A percentile compares a stretch with the other conserved stretches of the same genome.
These are phyloP conservation scores for Wickerhamomyces canadensis DNA, from an alignment of 805 yeast species.

Conservation along the genomic window DNA sequence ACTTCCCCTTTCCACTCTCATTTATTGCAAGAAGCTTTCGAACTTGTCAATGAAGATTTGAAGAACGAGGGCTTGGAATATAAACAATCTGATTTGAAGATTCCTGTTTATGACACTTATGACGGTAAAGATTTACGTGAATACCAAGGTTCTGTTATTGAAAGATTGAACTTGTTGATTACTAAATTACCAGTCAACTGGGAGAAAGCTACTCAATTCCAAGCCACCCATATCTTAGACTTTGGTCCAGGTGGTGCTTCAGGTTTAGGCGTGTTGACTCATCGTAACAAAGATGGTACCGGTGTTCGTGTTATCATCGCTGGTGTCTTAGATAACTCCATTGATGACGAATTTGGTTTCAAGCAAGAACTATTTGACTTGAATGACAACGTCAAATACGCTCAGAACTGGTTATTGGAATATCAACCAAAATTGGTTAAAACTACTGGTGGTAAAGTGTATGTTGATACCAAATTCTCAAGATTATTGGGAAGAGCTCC, in stretches of 20 bases:
- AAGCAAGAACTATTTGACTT: conserved; percentile 90
- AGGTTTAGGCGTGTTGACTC: conserved; percentile 93
- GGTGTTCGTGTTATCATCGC: conserved; percentile 94
- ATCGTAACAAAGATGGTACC: conserved; percentile 97
- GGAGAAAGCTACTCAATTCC: conserved; percentile 82
- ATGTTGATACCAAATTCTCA: conserved; percentile 91
- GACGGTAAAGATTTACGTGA: conserved; percentile 74
- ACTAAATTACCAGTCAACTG: conserved; percentile 89
- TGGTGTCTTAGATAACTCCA: conserved; percentile 72
- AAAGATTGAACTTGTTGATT: conserved; percentile 75
- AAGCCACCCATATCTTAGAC: conserved; percentile 85
- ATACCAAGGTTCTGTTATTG: conserved; percentile 47
- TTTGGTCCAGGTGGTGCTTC: conserved; percentile 99
- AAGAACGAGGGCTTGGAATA: conserved; percentile 53
- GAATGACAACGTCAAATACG: conserved; percentile 61
- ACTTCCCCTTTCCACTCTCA: conserved; percentile 97
- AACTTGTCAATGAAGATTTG: conserved; percentile 61
- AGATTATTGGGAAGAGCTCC: conserved; percentile 92
- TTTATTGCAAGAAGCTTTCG: conserved; percentile 68
- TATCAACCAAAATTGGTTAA: conserved; percentile 81
- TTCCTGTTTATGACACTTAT: conserved; percentile 90
- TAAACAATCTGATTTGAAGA: conserved; percentile 46
- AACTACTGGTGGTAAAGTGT: conserved; percentile 66
- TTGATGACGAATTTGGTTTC: conserved; percentile 86
- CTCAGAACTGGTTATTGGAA: conserved; percentile 87